phyloP scores from a whole-genome alignment of 768 basidiomycete genomes.

The Heimioporus sp. region DNA sequence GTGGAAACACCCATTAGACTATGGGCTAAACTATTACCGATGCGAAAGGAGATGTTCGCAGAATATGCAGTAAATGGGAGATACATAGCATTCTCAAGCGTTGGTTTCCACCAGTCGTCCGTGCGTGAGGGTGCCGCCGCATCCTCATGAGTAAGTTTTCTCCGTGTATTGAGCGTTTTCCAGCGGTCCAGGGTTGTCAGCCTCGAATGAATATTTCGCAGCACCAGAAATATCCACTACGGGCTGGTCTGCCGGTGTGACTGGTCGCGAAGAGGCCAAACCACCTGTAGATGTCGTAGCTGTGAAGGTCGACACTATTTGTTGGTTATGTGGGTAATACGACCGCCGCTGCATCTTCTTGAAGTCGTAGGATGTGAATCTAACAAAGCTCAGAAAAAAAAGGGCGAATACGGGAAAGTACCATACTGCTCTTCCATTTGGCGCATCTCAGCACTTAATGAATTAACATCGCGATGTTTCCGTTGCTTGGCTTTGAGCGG shows the following conservation, averaged over 20 bases:
- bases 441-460: slow-evolving; percentile 86
- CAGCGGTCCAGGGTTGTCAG: slow-evolving; percentile 36
- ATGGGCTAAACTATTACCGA: slow-evolving; percentile 19
- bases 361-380: slow-evolving; percentile 92
- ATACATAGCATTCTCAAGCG: slow-evolving; percentile 17
- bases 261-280: slow-evolving; percentile 67
- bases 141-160: slow-evolving; percentile 47
- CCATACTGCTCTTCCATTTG: slow-evolving; percentile 98
- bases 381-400: slow-evolving; percentile 28
- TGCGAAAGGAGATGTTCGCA: slow-evolving; percentile 14
- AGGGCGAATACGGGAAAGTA: not conserved
- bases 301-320: slow-evolving; percentile 58
- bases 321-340: slow-evolving; percentile 85
- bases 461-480: slow-evolving; percentile 81
- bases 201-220: slow-evolving; percentile 43
- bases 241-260: slow-evolving; percentile 56
- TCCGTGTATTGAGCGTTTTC: slow-evolving; percentile 43
- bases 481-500: slow-evolving; percentile 93
- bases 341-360: slow-evolving; percentile 88
- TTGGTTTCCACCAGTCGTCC: slow-evolving; percentile 1
- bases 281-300: slow-evolving; percentile 75
- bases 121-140: not conserved
- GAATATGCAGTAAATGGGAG: slow-evolving; percentile 24
- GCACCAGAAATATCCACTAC: slow-evolving; percentile 42
- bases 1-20: slow-evolving; percentile 14